These are phyloP conservation scores for Blastocrithidia nonstop DNA, from an alignment of 208 protist genomes.

Conservation along the genomic window DNA sequence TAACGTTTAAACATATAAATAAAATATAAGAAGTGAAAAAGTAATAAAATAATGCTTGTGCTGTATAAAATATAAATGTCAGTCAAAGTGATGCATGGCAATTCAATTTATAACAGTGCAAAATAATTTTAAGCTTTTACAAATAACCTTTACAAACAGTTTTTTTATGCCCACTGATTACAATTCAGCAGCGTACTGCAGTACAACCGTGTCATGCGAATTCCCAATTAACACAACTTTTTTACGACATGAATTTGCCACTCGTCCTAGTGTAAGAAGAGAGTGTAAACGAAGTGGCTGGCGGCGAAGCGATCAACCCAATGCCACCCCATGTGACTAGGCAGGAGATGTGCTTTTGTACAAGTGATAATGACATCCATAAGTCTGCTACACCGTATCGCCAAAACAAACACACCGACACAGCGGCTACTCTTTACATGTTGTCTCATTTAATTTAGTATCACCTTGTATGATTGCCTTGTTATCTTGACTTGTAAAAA, in stretches of 20 bases:
- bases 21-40: too few relatives aligned
- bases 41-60: too few relatives aligned
- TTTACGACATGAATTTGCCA: slow-evolving; percentile 69
- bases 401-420: slow-evolving; percentile 10
- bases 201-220: slow-evolving; percentile 3
- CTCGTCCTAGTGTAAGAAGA: slow-evolving; percentile 43
- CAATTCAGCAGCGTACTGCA: slow-evolving; percentile 28
- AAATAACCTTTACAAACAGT: too few relatives aligned
- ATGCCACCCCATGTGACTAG: slow-evolving; percentile 40
- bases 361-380: slow-evolving; percentile 58
- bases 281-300: slow-evolving; percentile 9
- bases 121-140: too few relatives aligned
- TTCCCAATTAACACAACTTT: slow-evolving; percentile 21
- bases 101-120: too few relatives aligned
- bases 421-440: not conserved
- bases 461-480: too few relatives aligned
- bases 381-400: slow-evolving; percentile 14
- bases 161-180: too few relatives aligned
- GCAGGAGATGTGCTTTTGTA: slow-evolving; percentile 24
- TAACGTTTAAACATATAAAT: too few relatives aligned
- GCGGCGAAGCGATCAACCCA: slow-evolving; percentile 26
- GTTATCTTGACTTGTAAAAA: too few relatives aligned
- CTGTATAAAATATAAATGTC: too few relatives aligned
- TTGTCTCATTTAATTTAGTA: too few relatives aligned
- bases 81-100: too few relatives aligned